Base-by-base conservation (phyloP, 1,139 yeast genomes). In the Hyphopichia khmerensis region DNA sequence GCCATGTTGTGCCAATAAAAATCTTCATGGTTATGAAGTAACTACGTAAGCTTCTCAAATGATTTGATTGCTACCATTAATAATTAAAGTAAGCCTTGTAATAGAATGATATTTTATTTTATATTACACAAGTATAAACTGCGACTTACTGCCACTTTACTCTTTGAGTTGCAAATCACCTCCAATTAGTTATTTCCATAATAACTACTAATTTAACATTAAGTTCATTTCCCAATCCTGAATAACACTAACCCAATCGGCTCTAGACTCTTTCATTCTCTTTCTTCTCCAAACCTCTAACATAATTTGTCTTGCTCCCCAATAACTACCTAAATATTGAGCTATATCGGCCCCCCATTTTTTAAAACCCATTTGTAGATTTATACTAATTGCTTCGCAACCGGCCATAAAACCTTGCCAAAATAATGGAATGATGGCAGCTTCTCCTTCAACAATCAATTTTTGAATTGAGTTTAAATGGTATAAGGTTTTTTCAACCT, bases 371-470 rank as follows among this genome's bases (percentile, higher is more conserved):
- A 73, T 63, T 50, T 87, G 93, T 36, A 84, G 63, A 33, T 71
- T 72, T 1, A 64, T 53, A 3, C 84, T 78, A 42, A 78, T 76
- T 3, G 95, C 87, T 49, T 87, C 90, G 56, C 95, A 86, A 0
- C 96, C 96, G 0, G 95, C 93, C 40, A 89, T 84, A 51, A 89
- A 89, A 0, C 95, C 95, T 56, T 87, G 95, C 91, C 96, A 89
- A 55, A 88, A 80, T 33, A 88, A 67, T 3, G 96, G 96, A 32
- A 85, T 80, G 39, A 87, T 83, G 26, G 78, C 75, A 1, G 77
- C 83, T 38, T 76, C 71, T 29, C 73, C 74, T n/a, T 68, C 62
- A 13, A 79, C 76, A 33, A 81, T 77, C 38, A 87, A 67, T 36
- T 63, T 59, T 46, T 82, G 87, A 43, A 89, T 77, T 40, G 77